Percentiles rank a stretch among this genome's conserved stretches.
phyloP scores from a whole-genome alignment of 495 filamentous ascomycete species.

The Articulospora tetracladia region DNA sequence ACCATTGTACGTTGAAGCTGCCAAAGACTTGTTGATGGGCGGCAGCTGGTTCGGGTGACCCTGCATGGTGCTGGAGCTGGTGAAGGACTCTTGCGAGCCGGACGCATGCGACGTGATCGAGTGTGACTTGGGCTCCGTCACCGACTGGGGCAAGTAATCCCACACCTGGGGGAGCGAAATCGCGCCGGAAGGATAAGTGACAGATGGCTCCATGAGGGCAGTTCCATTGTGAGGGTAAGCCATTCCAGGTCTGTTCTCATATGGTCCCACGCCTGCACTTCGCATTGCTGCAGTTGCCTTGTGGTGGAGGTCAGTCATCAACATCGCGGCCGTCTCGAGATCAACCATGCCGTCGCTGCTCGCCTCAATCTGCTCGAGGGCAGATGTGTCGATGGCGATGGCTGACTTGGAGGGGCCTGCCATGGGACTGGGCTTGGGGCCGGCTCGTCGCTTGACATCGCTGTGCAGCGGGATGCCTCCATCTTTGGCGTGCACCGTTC shows the following conservation, averaged over 20 bases:
- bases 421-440: conserved; percentile 37
- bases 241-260: conserved; percentile 68
- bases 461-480: conserved; percentile 92
- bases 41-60: conserved; percentile 56
- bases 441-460: conserved; percentile 83
- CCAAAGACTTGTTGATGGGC: conserved; percentile 61
- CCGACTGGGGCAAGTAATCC: conserved; percentile 72
- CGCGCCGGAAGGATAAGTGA: conserved; percentile 69
- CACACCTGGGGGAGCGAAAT: conserved; percentile 86
- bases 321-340: conserved; percentile 96
- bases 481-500: conserved; percentile 98
- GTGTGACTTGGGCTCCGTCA: conserved; percentile 62
- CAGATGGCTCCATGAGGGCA: conserved; percentile 64
- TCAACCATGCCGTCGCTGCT: conserved; percentile 94
- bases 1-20: conserved; percentile 52
- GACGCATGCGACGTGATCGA: conserved; percentile 60
- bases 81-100: conserved; percentile 55
- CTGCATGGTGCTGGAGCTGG: conserved; percentile 46
- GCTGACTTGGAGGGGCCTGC: conserved; percentile 73
- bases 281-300: conserved; percentile 86
- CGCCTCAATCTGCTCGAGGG: conserved; percentile 91
- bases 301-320: conserved; percentile 98
- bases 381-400: conserved; percentile 79
- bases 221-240: conserved; percentile 63
- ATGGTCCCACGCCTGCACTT: conserved; percentile 41